Base-by-base conservation (phyloP, 2,329 filamentous ascomycete species). In the Pestalotiopsis sp. region DNA sequence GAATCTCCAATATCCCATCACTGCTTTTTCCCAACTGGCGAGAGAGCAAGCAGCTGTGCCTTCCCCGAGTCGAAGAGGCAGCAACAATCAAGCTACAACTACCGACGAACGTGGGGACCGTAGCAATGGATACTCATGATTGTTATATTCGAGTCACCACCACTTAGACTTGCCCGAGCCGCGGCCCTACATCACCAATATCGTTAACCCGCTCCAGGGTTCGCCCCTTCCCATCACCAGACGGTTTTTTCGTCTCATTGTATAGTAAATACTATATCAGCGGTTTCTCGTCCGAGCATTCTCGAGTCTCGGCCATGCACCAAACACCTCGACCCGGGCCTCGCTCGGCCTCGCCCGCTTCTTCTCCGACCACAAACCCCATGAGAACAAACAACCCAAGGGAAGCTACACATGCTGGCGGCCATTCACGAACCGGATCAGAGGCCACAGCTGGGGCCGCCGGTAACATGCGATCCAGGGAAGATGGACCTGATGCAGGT, bases 261-360 rank as follows among this genome's bases (percentile, higher is more conserved):
- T 52, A 52, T 52, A 52, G 44, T 52, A 52, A 9, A 61, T 4
- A 26, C 58, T 20, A 61, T 35, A 40, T 20, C 11, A 58, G 22
- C 22, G 22, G 11, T 58, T n/a, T 4, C 20, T 39, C 58, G n/a
- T 39, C 58, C 35, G 58, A 39, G 14, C 14, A 52, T 10, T 13
- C 38, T 7, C n/a, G n/a, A 52, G 4, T 13, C 38, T 7, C n/a
- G n/a, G 84, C 77, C 74, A 98, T 98, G 94, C 94, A 98, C 88
- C 94, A 97, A 82, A 93, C 94, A 81, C 91, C 92, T 74, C 90
- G 94, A 74, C 88, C 90, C 70, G 88, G 91, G 72, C 91, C 92
- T 72, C 87, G 90, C 78, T 87, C 89, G 75, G 87, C 91, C 70
- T 94, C 93, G 70, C 90, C 93, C 70, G 90, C 91, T 74, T 89